phyloP scores from a whole-genome alignment of 139 green algal species.

The Chlamydomonas applanata region DNA sequence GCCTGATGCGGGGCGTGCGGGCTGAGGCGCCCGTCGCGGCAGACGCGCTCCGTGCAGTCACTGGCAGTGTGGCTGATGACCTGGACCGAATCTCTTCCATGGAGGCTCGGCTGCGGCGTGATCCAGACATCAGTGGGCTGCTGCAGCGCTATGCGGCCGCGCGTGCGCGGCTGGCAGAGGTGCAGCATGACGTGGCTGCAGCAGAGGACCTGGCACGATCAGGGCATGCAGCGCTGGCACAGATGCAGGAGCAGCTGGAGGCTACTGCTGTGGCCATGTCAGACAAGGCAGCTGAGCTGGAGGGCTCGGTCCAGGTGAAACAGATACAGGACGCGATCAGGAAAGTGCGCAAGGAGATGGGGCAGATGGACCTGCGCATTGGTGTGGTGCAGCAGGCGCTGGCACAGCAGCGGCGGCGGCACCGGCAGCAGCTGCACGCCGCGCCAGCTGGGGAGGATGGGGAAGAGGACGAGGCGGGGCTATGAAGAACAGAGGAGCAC shows the following conservation, averaged over 20 bases:
- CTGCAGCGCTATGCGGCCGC: slow-evolving; percentile 4
- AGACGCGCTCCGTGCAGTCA: not conserved
- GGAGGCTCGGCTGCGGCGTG: slow-evolving; percentile 26
- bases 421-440: no score
- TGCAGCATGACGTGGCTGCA: slow-evolving; percentile 12
- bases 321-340: slow-evolving; percentile 31
- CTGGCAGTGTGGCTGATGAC: not conserved
- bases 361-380: slow-evolving; percentile 39
- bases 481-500: no score
- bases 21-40: not conserved
- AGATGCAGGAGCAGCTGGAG: slow-evolving; percentile 18
- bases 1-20: not conserved
- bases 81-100: slow-evolving; percentile 7
- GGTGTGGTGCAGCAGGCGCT: slow-evolving; percentile 34
- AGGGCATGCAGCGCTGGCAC: slow-evolving; percentile 14
- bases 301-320: slow-evolving; percentile 14
- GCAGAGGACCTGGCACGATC: slow-evolving; percentile 25
- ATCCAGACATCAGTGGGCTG: not conserved
- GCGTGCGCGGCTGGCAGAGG: slow-evolving; percentile 9
- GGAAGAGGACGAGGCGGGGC: no score
- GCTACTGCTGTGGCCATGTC: not conserved
- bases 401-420: not conserved
- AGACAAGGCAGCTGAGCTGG: slow-evolving; percentile 1
- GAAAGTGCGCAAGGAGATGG: slow-evolving; percentile 30
- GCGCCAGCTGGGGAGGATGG: no score